phyloP scores from a whole-genome alignment of 805 yeast species.

The Barnettozyma sucrosica region DNA sequence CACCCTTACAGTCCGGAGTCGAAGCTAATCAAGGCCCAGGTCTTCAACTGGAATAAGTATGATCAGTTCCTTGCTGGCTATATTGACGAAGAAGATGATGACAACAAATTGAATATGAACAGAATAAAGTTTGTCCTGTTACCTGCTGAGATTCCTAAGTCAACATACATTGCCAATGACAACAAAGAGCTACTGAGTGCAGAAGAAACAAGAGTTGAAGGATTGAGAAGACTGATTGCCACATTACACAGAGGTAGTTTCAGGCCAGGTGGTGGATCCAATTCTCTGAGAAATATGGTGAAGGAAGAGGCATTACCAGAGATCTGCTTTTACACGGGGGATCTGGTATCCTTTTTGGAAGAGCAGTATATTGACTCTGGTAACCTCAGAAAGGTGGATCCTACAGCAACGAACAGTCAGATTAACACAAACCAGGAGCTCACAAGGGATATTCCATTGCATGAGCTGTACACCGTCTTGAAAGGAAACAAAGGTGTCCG shows the following conservation, averaged over 20 bases:
- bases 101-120: constrained; percentile 43
- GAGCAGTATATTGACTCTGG: constrained; percentile 28
- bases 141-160: constrained; percentile 67
- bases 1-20: constrained; percentile 52
- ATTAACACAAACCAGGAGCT: constrained; percentile 29
- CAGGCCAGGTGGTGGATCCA: constrained; percentile 36
- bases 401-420: constrained; percentile 7
- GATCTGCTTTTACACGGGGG: constrained; percentile 83
- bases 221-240: constrained; percentile 63
- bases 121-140: constrained; percentile 79
- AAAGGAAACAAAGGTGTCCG: constrained; percentile 61
- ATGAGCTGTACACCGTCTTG: constrained; percentile 55
- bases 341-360: constrained; percentile 58
- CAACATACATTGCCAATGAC: constrained; percentile 33
- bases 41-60: constrained; percentile 82
- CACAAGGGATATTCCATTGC: constrained; percentile 43
- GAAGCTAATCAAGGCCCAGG: constrained; percentile 43
- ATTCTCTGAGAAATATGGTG: constrained; percentile 19
- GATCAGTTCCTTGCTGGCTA: constrained; percentile 93
- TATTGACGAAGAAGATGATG: constrained; percentile 68
- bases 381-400: constrained; percentile 5
- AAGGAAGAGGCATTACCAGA: constrained; percentile 61
- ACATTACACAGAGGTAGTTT: constrained; percentile 54
- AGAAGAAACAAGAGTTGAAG: constrained; percentile 92
- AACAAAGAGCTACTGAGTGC: constrained; percentile 59